Conservation (phyloP, 768 basidiomycete species). For the Scleroderma citrinum region DNA sequence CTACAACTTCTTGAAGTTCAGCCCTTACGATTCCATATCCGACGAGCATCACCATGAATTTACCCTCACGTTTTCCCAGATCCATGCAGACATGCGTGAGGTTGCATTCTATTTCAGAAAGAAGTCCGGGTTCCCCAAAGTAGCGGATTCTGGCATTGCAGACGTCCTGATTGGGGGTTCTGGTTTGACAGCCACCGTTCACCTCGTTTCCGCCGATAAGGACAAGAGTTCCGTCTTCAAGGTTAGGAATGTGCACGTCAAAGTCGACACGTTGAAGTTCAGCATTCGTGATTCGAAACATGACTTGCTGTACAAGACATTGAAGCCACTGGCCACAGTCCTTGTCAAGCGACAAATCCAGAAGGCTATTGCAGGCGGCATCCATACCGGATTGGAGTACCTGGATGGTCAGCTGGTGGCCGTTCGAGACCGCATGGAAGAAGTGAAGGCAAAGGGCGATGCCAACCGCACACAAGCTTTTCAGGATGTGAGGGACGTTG, state of each 20-base stretch:
- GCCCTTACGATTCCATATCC: conserved; percentile 53
- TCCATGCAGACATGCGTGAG: conserved; percentile 92
- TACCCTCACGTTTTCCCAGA: conserved; percentile 70
- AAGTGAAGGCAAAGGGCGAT: conserved; percentile 45
- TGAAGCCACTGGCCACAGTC: conserved; percentile 72
- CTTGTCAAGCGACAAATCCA: conserved; percentile 73
- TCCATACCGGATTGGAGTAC: conserved; percentile 79
- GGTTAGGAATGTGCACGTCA: conserved; percentile 66
- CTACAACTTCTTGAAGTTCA: conserved; percentile 80
- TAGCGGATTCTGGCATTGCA: conserved; percentile 77
- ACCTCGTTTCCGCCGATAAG: conserved; percentile 53
- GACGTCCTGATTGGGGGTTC: conserved; percentile 82
- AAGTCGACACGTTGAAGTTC: conserved; percentile 85
- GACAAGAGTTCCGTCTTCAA: conserved; percentile 69
- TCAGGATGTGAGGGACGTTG: conserved; percentile 42
- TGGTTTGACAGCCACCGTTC: conserved; percentile 66
- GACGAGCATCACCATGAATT: conserved; percentile 70
- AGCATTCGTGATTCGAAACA: conserved; percentile 89
- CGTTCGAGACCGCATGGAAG: conserved; percentile 77
- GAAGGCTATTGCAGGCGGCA: conserved; percentile 56
- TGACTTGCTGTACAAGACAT: conserved; percentile 79
- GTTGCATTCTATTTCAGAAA: conserved; percentile 88
- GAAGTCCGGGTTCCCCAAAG: conserved; percentile 77
- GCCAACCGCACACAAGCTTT: conserved; percentile 44
- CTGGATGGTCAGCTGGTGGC: conserved; percentile 83